A percentile compares a stretch with the other conserved stretches of the same genome.
phyloP scores from a whole-genome alignment of 176 grass and related monocot species.

The Avena atlantica region DNA sequence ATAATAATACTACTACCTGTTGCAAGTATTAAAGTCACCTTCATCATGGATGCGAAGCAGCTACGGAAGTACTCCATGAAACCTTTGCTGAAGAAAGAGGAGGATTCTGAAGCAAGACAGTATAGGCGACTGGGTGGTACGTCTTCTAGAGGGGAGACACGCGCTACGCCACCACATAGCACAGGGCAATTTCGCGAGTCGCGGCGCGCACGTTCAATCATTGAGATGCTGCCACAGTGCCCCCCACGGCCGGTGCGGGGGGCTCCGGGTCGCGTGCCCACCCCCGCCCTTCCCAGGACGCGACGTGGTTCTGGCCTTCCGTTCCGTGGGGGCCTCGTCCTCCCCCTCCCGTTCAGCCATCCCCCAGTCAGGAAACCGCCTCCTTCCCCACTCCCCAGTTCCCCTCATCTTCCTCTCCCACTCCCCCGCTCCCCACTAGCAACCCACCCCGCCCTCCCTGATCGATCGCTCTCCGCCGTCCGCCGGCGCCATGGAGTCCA shows the following conservation, averaged over 20 bases:
- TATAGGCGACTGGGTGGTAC: neutral
- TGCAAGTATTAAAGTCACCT: no score
- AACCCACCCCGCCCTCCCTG: slow-evolving; percentile 12
- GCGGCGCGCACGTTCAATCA: neutral
- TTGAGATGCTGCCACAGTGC: slow-evolving; percentile 4
- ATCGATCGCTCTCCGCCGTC: slow-evolving; percentile 20
- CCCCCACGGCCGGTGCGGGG: neutral
- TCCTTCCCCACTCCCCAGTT: neutral
- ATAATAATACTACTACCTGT: no score
- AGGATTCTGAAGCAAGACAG: neutral
- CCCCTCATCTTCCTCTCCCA: neutral
- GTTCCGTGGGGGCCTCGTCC: neutral
- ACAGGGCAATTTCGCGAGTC: neutral
- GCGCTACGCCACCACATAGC: neutral
- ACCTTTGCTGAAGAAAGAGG: neutral
- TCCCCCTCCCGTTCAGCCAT: neutral
- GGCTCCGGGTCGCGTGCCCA: neutral
- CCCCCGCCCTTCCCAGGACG: neutral
- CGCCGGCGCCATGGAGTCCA: slow-evolving; percentile 41
- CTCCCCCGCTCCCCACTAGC: neutral
- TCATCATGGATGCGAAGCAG: no score
- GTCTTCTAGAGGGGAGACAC: neutral
- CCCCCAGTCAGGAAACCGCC: neutral
- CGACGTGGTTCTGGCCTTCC: neutral
- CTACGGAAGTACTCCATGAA: no score